A percentile compares a stretch with the other conserved stretches of the same genome.
phyloP scores from a whole-genome alignment of 345 rosid species.

The Erucastrum elatum region DNA sequence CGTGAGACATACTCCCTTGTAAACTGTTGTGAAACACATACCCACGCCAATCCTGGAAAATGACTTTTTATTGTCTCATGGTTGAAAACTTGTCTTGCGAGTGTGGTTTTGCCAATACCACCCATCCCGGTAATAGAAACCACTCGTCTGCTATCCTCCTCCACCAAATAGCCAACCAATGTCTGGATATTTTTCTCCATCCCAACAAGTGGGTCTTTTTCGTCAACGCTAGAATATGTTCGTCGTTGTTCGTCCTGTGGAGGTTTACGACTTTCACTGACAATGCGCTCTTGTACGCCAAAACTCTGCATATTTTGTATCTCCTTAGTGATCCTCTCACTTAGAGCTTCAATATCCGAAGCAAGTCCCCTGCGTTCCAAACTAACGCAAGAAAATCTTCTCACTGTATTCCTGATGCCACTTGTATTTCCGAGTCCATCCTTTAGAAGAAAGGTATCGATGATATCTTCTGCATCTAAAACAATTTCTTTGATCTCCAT shows the following conservation, averaged over 20 bases:
- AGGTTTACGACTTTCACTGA: no score
- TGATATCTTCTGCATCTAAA: not conserved
- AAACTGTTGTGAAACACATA: conserved; percentile 37
- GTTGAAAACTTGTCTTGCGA: conserved; percentile 38
- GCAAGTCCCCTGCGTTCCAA: not conserved
- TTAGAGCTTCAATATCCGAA: not conserved
- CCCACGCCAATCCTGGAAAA: conserved; percentile 36
- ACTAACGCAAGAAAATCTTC: not conserved
- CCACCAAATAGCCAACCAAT: conserved; percentile 32
- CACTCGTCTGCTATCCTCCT: not conserved
- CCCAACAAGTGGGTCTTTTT: conserved; percentile 38
- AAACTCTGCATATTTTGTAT: not conserved
- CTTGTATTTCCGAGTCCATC: not conserved
- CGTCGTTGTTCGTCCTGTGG: conserved; percentile 3
- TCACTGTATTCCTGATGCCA: not conserved
- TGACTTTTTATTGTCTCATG: not conserved
- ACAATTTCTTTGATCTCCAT: not conserved
- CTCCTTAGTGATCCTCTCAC: not conserved
- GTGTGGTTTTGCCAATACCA: conserved; percentile 4
- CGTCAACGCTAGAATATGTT: conserved; percentile 30
- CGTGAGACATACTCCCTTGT: conserved; percentile 36
- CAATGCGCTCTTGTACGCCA: no score
- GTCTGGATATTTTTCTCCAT: conserved; percentile 20
- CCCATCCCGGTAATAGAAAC: not conserved
- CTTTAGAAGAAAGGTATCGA: not conserved